Evolutionary conservation across 768 basidiomycete species (phyloP).

Genomic region (Agrocybe praecox): DNA sequence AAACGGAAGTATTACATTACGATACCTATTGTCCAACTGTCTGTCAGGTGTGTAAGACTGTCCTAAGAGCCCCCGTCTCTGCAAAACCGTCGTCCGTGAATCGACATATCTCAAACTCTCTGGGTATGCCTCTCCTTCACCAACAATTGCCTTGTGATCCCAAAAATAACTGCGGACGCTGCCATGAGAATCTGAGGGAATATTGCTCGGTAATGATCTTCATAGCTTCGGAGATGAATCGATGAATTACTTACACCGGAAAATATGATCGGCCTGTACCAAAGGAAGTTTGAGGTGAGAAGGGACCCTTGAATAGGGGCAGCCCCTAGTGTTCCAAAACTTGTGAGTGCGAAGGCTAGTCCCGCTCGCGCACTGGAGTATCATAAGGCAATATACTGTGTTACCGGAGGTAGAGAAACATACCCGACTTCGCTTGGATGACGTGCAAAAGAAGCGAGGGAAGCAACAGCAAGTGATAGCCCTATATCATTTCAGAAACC

Average conservation of each 20-base stretch:
- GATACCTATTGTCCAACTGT: too few relatives aligned
- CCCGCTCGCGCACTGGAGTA: constrained; percentile 30
- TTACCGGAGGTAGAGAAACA: not conserved
- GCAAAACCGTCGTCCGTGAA: too few relatives aligned
- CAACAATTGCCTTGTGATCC: too few relatives aligned
- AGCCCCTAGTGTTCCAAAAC: constrained; percentile 30
- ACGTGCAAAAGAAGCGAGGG: constrained; percentile 29
- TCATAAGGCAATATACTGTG: not conserved
- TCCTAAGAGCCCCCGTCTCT: too few relatives aligned
- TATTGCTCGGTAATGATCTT: too few relatives aligned
- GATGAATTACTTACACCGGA: constrained; percentile 26
- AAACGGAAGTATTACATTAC: too few relatives aligned
- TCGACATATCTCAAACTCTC: too few relatives aligned
- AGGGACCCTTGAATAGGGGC: constrained; percentile 36
- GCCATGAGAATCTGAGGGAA: too few relatives aligned
- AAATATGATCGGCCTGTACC: constrained; percentile 30
- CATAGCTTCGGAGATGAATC: too few relatives aligned
- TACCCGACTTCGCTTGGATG: constrained; percentile 37
- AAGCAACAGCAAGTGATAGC: constrained; percentile 32
- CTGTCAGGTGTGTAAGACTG: too few relatives aligned
- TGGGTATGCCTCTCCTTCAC: too few relatives aligned
- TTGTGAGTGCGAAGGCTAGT: constrained; percentile 28
- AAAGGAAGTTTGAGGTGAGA: constrained; percentile 23
- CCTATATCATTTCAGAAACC: constrained; percentile 18
- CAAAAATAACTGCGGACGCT: too few relatives aligned